A percentile compares a stretch with the other conserved stretches of the same genome.
These are phyloP conservation scores for Zostera marina DNA, from an alignment of 116 monocot species.

Conservation along the genomic window DNA sequence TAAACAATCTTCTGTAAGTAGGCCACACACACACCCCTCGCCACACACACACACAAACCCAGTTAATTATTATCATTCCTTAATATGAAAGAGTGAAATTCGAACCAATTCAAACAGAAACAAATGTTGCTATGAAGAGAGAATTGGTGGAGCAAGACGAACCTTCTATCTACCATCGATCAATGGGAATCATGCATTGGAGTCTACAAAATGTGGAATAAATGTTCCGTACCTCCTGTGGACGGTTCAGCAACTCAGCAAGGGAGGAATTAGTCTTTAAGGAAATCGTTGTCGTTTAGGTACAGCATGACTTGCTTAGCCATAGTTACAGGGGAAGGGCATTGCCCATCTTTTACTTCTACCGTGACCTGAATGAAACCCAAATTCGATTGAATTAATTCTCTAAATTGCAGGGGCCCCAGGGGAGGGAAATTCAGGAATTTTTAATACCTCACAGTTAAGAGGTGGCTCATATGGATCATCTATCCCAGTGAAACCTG, in stretches of 20 bases:
- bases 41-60: too few species aligned
- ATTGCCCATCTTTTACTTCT: conserved; percentile 28
- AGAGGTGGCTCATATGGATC: neutral
- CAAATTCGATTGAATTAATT: neutral
- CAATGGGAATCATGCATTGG: neutral
- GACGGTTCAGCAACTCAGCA: neutral
- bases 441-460: neutral
- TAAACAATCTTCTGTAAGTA: too few species aligned
- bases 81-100: too few species aligned
- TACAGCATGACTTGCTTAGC: conserved; percentile 60
- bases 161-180: neutral
- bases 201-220: neutral
- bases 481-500: conserved; percentile 4
- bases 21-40: too few species aligned
- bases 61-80: too few species aligned
- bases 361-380: conserved; percentile 42
- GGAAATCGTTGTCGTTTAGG: conserved; percentile 51
- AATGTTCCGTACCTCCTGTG: neutral
- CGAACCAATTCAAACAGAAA: too few species aligned
- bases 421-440: too few species aligned
- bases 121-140: too few species aligned
- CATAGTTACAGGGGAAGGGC: conserved; percentile 55
- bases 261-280: conserved; percentile 23
- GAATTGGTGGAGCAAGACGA: neutral
- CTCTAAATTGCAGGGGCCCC: too few species aligned